Base-by-base conservation (phyloP, 2,329 filamentous ascomycete species). In the Sodiomyces alkalinus region DNA sequence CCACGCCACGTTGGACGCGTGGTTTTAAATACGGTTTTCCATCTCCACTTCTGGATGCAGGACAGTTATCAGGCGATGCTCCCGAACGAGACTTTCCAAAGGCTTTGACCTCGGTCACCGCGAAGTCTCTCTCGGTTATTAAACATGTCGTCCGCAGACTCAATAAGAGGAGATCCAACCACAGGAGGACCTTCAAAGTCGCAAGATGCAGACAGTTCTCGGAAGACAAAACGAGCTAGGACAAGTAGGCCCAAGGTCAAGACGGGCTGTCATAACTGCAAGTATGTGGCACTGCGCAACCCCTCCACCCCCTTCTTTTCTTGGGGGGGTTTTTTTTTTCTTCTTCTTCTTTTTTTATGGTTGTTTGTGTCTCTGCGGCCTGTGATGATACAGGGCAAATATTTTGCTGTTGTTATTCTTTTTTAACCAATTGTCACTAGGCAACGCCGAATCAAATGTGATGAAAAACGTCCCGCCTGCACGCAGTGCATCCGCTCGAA, bases 221-320 rank as follows among this genome's bases (percentile, higher is more conserved):
- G 42, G 26, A 49, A 45, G 23, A 44, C 45, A 19, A 66, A 58
- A 42, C 56, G 64, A 29, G 53, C 53, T 10, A 56, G 67, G 30
- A 62, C 55, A 17, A 72, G 67, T 45, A 64, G 58, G 38, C 64
- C 67, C 10, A 75, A 76, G 45, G 71, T 74, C 37, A 75, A 74
- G 53, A 76, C 71, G 1, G 72, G 72, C 22, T 77, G 73, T 48
- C 60, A 58, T 41, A 74, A 69, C 47, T 78, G 72, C 72, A 77
- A 77, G 72, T 76, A 58, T 47, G 71, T 60, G 30, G 19, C 26
- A 19, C 31, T 22, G 18, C 6, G 23, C 22, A 21, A 5, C 14
- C 17, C 16, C 12, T 14, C 28, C 20, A 5, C 19, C 20, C 23
- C 11, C 13, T 22, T 16, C 11, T 29, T 17, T 31, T 28, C 32